These are phyloP conservation scores for Micractinium conductrix DNA, from an alignment of 139 green algal species.

Conservation along the genomic window DNA sequence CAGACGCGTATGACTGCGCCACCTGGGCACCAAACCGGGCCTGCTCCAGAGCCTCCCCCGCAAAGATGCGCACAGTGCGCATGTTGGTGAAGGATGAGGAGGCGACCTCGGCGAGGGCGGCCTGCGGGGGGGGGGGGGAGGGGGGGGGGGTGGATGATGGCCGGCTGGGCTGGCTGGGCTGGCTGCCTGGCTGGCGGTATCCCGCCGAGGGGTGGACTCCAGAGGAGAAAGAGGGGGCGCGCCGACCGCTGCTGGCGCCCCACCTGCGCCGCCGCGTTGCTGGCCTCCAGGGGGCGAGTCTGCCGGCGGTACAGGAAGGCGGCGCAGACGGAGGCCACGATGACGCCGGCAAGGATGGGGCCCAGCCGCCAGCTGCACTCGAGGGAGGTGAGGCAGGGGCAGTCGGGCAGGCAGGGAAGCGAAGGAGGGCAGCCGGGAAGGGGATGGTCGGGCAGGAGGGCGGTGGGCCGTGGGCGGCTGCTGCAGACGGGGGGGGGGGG, in stretches of 20 bases:
- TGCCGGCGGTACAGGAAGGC: slow-evolving; percentile 77
- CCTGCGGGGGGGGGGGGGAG: too few relatives aligned
- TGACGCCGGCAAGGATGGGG: slow-evolving; percentile 80
- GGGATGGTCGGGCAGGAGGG: too few relatives aligned
- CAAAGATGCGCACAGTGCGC: slow-evolving; percentile 77
- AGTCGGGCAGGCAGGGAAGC: neutral
- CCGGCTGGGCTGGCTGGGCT: too few relatives aligned
- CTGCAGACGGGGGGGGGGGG: neutral
- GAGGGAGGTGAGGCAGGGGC: too few relatives aligned
- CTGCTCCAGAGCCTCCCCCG: slow-evolving; percentile 84
- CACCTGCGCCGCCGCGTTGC: slow-evolving; percentile 53
- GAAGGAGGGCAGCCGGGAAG: too few relatives aligned
- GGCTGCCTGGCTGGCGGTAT: too few relatives aligned
- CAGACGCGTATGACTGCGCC: slow-evolving; percentile 60
- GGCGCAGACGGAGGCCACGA: slow-evolving; percentile 73
- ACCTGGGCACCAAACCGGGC: slow-evolving; percentile 82
- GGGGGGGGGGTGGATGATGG: too few relatives aligned
- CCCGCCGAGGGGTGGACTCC: too few relatives aligned
- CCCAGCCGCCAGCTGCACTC: slow-evolving; percentile 71
- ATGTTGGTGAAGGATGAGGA: slow-evolving; percentile 25
- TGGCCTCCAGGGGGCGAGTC: slow-evolving; percentile 65
- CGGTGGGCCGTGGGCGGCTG: neutral
- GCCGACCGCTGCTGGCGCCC: too few relatives aligned
- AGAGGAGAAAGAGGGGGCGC: too few relatives aligned
- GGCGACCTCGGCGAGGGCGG: slow-evolving; percentile 76